Evolutionary conservation across 306 rosid species (phyloP), one percentile per base, ranked within the genome.

Genomic region (Ceratonia siliqua): DNA sequence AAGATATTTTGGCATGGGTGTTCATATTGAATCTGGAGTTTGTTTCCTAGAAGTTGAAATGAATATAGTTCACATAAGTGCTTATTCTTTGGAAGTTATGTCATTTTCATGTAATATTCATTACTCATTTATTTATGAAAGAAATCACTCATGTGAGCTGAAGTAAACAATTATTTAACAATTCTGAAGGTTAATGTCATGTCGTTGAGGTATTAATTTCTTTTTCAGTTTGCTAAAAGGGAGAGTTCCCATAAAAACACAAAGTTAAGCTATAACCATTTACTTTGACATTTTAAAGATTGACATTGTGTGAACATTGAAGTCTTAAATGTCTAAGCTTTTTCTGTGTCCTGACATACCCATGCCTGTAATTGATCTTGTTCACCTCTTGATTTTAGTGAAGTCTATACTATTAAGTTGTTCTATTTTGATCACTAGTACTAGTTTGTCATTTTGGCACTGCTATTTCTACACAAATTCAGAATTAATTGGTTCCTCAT

Each of bases 161-260:
- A 53, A 62, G 66, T 12, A 61, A 73, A 72, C 48, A 28, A 56
- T 41, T n/a, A 35, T 57, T 36, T 22, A 62, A 27, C 63, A 10
- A 66, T 55, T 66, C 53, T 49, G 17, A 41, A 58, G 46, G 48
- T 46, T 61, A 20, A 38, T 32, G 43, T 70, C 55, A 71, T 54
- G 41, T 35, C 59, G 38, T 63, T 14, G 41, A 48, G 55, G 65
- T 55, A 62, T 54, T 63, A 35, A 38, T 70, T 48, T 73, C n/a
- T 27, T 81, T 72, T 65, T 68, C n/a, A 14, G n/a, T 57, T 82
- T 46, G 65, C 25, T 70, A 65, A 70, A 69, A 50, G 21, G 20
- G 8, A 39, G 30, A 36, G 32, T 42, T 46, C 48, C 64, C 59
- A 55, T 53, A 32, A 32, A 32, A 81, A 32, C 57, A 41, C 58